Percentiles rank a stretch among this genome's conserved stretches.
These are phyloP conservation scores for Posidonia oceanica DNA, from an alignment of 116 monocot genomes.

Conservation along the genomic window DNA sequence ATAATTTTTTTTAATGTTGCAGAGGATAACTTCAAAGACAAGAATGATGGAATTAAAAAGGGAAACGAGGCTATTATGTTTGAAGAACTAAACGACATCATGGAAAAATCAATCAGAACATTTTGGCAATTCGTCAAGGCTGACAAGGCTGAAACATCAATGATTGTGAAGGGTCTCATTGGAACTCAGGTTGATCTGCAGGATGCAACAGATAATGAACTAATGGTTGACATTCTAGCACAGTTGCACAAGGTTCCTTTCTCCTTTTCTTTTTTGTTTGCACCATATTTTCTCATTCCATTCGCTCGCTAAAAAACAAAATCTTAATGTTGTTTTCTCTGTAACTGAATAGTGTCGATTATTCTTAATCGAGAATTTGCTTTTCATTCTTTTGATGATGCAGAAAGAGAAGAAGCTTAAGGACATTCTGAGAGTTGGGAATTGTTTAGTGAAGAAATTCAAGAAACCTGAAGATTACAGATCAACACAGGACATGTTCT, in stretches of 20 bases:
- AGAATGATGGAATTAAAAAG: conserved; percentile 26
- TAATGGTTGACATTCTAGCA: conserved; percentile 12
- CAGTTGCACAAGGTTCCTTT: conserved; percentile 19
- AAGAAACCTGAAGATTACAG: conserved; percentile 53
- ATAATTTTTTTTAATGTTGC: conserved; percentile 4
- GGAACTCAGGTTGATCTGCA: conserved; percentile 44
- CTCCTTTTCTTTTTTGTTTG: too few species aligned
- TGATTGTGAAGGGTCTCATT: conserved; percentile 46
- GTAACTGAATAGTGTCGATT: too few species aligned
- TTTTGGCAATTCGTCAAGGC: conserved; percentile 81
- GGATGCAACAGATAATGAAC: conserved; percentile 36
- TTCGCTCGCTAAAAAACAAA: neutral
- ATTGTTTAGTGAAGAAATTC: conserved; percentile 82
- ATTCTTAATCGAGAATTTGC: neutral
- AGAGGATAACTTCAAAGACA: conserved; percentile 69
- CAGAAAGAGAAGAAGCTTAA: conserved; percentile 89
- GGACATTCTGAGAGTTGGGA: conserved; percentile 53
- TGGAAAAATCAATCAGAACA: conserved; percentile 48
- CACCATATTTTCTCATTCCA: too few species aligned
- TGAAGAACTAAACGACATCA: conserved; percentile 52
- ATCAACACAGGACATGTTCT: conserved; percentile 60
- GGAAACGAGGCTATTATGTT: conserved; percentile 23
- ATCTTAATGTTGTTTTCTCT: too few species aligned
- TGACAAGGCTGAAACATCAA: conserved; percentile 52
- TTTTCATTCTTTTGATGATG: conserved; percentile 1